Base-by-base conservation (phyloP, 1,139 yeast species). In the Yamadazyma aaseri region DNA sequence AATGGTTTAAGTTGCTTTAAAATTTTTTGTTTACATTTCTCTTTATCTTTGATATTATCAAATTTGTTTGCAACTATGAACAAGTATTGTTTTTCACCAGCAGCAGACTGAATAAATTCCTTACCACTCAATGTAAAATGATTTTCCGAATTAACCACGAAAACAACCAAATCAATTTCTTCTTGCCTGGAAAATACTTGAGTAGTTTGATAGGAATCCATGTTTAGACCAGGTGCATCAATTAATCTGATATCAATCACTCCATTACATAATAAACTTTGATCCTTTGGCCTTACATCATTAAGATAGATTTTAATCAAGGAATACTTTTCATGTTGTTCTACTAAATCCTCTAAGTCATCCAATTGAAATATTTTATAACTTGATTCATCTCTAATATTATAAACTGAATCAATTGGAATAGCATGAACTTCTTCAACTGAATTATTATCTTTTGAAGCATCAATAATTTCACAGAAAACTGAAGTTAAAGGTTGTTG, bases 401-500 rank as follows among this genome's bases (percentile, higher is more conserved):
- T 64, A 53, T 89, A 89, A 0, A 64, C 66, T 6, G 58, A 50
- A 1, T 80, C 85, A 14, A 79, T 71, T 6, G 78, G 76, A n/a
- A 94, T 79, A 0, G 98, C 97, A 57, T 94, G 98, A 0, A 92
- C 97, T 54, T 90, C 96, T 57, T 92, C 97, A 11, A 78, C 52
- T 11, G 82, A 77, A 29, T 71, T 64, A 53, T 92, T 92, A 35
- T 81, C 89, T 28, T 77, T 69, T 3, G 60, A 50, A 8, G 92
- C 87, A 56, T 92, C 97, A 14, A 86, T 68, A 3, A 94, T 94
- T 59, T 94, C 98, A 57, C 97, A 90, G 53, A 94, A 94, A 1
- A 94, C 97, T 38, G 87, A 82, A 0, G 99, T 94, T 50, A 97
- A 90, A 1, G 99, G 99, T 52, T 94, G 96, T 54, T 94, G 98